phyloP scores from a whole-genome alignment of 2,329 filamentous ascomycete genomes.

The Lecanicillium sp. region DNA sequence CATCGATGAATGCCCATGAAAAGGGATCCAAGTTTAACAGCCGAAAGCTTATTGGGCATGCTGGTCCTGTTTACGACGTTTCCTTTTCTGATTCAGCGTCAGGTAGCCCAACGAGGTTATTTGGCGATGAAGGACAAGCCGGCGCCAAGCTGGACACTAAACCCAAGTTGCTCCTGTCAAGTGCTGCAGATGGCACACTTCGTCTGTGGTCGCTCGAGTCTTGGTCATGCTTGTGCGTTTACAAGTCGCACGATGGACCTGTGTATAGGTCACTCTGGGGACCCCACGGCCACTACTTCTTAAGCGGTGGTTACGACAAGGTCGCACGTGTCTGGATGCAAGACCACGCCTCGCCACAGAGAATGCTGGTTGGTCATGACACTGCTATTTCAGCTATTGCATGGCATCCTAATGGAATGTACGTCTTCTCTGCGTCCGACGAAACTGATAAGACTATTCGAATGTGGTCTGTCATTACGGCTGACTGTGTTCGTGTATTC shows the following conservation, averaged over 20 bases:
- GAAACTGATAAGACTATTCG: constrained; percentile 82
- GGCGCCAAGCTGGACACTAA: constrained; percentile 39
- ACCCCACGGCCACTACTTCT: constrained; percentile 92
- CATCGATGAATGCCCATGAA: constrained; percentile 52
- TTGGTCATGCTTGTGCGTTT: constrained; percentile 88
- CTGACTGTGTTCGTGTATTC: constrained; percentile 82
- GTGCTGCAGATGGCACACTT: constrained; percentile 77
- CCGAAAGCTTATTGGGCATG: constrained; percentile 78
- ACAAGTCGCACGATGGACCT: constrained; percentile 85
- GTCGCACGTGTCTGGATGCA: constrained; percentile 88
- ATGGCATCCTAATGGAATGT: constrained; percentile 91
- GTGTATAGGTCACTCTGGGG: constrained; percentile 86
- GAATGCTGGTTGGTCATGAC: constrained; percentile 87
- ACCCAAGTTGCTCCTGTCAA: constrained; percentile 76
- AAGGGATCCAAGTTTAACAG: constrained; percentile 52
- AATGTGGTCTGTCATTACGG: constrained; percentile 93
- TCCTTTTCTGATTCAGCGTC: constrained; percentile 73
- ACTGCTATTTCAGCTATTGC: constrained; percentile 84
- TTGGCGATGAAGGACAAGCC: constrained; percentile 37
- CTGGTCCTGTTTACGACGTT: constrained; percentile 80
- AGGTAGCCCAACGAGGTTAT: constrained; percentile 37
- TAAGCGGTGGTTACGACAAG: constrained; percentile 79
- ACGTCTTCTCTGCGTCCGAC: constrained; percentile 86
- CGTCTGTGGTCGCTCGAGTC: constrained; percentile 89
- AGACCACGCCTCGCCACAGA: constrained; percentile 81